phyloP scores from a whole-genome alignment of 139 green algal genomes.

The Closterium sp. region DNA sequence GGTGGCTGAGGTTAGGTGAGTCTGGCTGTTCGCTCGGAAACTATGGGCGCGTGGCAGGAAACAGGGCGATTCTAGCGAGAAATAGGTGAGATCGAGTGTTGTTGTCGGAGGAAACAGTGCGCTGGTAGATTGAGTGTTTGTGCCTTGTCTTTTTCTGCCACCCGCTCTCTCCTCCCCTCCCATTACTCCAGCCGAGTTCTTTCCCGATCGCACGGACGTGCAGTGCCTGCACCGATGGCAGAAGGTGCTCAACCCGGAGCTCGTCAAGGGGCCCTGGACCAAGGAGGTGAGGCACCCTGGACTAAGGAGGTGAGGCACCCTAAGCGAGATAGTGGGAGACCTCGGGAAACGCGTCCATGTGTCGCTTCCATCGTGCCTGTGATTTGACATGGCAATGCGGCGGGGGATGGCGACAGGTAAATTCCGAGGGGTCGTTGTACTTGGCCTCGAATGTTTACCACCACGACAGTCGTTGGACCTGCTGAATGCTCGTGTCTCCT shows the following conservation, averaged over 20 bases:
- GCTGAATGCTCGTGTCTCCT: background rate
- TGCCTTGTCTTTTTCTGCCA: background rate
- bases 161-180: background rate
- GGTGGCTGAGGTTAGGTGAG: too few species aligned
- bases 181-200: slow-evolving; percentile 65
- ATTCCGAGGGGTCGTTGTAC: too few species aligned
- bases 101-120: too few species aligned
- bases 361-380: background rate
- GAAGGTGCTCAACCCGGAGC: slow-evolving; percentile 82
- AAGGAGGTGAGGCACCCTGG: slow-evolving; percentile 45
- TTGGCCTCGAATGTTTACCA: too few species aligned
- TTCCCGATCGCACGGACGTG: slow-evolving; percentile 75
- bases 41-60: too few species aligned
- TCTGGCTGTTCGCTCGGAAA: too few species aligned
- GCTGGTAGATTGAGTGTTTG: too few species aligned
- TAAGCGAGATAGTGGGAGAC: background rate
- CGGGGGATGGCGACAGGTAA: background rate
- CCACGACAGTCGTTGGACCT: too few species aligned
- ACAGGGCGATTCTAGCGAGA: background rate
- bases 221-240: slow-evolving; percentile 88
- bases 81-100: too few species aligned
- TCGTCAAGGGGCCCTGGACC: slow-evolving; percentile 82
- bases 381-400: background rate
- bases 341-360: background rate
- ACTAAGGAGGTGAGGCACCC: background rate